phyloP scores from a whole-genome alignment of 2,329 filamentous ascomycete genomes.

The Cladosporium sphaerospermum region DNA sequence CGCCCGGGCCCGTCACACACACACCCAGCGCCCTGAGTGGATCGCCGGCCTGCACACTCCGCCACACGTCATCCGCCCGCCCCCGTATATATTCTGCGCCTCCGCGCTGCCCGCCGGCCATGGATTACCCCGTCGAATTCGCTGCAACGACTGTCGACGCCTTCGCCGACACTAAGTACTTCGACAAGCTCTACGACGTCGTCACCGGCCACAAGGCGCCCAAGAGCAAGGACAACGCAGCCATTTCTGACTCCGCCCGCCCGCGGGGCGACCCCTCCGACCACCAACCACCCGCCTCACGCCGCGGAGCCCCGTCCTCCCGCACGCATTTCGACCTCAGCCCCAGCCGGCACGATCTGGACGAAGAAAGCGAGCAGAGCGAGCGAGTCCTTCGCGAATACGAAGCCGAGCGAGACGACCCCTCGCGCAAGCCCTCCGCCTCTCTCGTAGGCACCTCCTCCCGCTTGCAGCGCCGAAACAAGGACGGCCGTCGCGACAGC shows the following conservation, averaged over 20 bases:
- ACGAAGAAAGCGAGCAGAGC: conserved; percentile 19
- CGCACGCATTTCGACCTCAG: neutral
- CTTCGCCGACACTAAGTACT: conserved; percentile 8
- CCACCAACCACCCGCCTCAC: conserved; percentile 11
- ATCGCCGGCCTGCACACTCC: neutral
- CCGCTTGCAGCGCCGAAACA: neutral
- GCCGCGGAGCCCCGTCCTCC: neutral
- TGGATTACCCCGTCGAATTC: conserved; percentile 9
- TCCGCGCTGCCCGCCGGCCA: neutral
- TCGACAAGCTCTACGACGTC: conserved; percentile 10
- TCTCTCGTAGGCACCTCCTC: conserved; percentile 7
- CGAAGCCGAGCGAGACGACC: conserved; percentile 28
- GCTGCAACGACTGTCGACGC: neutral
- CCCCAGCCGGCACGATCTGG: conserved; percentile 14
- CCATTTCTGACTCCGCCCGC: conserved; percentile 4
- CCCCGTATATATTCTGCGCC: neutral
- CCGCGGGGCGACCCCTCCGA: neutral
- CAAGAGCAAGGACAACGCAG: neutral
- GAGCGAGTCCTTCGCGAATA: conserved; percentile 24
- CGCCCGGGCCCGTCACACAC: no score
- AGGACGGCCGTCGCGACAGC: conserved; percentile 19
- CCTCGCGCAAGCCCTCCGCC: conserved; percentile 17
- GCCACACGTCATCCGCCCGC: neutral
- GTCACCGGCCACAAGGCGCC: neutral
- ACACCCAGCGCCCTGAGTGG: neutral